Percentiles rank a stretch among this genome's conserved stretches.
These are phyloP conservation scores for Gastrolobium bilobum DNA, from an alignment of 306 rosid genomes.

Conservation along the genomic window DNA sequence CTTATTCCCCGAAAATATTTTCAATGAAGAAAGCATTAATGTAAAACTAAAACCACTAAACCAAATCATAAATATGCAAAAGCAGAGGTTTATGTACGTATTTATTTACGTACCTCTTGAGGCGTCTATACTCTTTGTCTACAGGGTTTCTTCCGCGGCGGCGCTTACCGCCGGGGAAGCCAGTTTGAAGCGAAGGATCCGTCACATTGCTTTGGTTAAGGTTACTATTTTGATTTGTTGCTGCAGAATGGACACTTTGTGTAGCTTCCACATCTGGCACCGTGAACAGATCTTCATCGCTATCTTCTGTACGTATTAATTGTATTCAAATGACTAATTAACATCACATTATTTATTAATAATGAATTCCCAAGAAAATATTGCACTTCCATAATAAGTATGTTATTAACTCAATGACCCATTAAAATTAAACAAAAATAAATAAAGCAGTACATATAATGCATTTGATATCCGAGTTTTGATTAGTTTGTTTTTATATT, in stretches of 20 bases:
- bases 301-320: conserved; percentile 57
- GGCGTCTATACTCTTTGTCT: conserved; percentile 71
- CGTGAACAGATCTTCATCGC: conserved; percentile 71
- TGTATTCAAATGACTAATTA: neutral
- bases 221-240: conserved; percentile 24
- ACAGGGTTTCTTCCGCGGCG: conserved; percentile 67
- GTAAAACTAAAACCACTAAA: too few relatives aligned
- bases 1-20: too few relatives aligned
- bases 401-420: neutral
- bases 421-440: neutral
- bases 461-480: neutral
- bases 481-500: too few relatives aligned
- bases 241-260: conserved; percentile 37
- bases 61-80: too few relatives aligned
- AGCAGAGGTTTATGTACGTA: too few relatives aligned
- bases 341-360: neutral
- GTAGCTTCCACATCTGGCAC: conserved; percentile 66
- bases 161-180: conserved; percentile 52
- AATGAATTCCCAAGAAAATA: conserved; percentile 2
- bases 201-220: conserved; percentile 32
- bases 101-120: conserved; percentile 61
- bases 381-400: neutral
- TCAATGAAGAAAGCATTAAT: too few relatives aligned
- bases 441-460: too few relatives aligned
- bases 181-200: conserved; percentile 43